A percentile compares a stretch with the other conserved stretches of the same genome.
phyloP scores from a whole-genome alignment of 495 filamentous ascomycete species.

The Aspergillus sclerotiicarbonarius region DNA sequence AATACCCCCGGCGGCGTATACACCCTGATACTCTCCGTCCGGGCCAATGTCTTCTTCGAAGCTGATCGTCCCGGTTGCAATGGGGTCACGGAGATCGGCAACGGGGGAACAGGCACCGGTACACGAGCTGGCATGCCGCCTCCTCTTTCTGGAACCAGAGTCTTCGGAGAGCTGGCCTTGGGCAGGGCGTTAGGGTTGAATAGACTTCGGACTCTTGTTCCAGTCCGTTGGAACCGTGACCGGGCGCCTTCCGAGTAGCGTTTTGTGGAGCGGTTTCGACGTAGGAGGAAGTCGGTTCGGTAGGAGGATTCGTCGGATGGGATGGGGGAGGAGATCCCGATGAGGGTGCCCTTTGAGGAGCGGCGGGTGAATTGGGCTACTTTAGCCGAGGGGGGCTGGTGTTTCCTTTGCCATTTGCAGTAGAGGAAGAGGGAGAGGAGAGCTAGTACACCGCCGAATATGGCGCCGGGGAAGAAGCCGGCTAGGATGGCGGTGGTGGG shows the following conservation, averaged over 20 bases:
- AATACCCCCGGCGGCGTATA: constrained; percentile 60
- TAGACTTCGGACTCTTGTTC: constrained; percentile 37
- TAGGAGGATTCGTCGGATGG: constrained; percentile 45
- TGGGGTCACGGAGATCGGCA: constrained; percentile 11
- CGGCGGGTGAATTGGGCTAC: constrained; percentile 31
- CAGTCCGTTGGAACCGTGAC: constrained; percentile 36
- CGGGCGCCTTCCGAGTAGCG: constrained; percentile 31
- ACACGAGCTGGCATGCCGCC: neutral
- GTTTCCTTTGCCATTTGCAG: constrained; percentile 30
- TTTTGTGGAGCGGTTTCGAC: constrained; percentile 18
- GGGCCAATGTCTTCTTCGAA: constrained; percentile 48
- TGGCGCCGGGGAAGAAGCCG: constrained; percentile 63
- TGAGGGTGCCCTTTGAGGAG: constrained; percentile 39
- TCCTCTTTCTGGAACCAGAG: constrained; percentile 1
- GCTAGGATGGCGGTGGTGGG: constrained; percentile 54
- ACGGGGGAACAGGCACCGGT: constrained; percentile 1
- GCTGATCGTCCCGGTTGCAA: constrained; percentile 25
- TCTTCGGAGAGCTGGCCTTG: neutral
- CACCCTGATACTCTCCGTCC: constrained; percentile 66
- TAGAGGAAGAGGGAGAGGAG: constrained; percentile 44
- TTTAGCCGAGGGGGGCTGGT: constrained; percentile 15
- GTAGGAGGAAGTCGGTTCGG: constrained; percentile 60
- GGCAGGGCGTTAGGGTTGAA: constrained; percentile 16
- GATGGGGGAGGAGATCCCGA: constrained; percentile 58
- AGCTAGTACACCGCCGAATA: constrained; percentile 50